Evolutionary conservation across 176 grass and related monocot genomes (phyloP).

Genomic region (Musa beccarii): DNA sequence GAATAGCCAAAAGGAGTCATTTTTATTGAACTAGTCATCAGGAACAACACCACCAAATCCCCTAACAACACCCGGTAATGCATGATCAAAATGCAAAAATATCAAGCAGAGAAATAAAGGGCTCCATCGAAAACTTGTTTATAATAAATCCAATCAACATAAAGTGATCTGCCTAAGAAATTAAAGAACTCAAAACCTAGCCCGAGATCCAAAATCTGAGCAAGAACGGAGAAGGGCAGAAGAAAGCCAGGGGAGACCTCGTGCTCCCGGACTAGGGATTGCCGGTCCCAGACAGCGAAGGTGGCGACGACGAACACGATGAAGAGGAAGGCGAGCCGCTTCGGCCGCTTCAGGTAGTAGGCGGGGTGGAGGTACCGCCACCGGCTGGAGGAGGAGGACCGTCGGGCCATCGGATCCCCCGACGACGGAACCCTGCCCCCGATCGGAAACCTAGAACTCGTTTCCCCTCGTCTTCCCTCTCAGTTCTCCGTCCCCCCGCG

Average conservation of each 20-base stretch:
- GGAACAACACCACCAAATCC: neutral
- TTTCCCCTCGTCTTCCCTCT: too few species aligned
- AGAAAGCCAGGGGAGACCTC: conserved; percentile 34
- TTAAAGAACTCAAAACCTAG: neutral
- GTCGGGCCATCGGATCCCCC: conserved; percentile 16
- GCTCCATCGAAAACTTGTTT: too few species aligned
- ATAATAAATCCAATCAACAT: too few species aligned
- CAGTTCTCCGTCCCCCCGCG: neutral
- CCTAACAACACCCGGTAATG: neutral
- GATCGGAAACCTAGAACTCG: neutral
- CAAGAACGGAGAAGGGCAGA: neutral
- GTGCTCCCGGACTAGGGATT: conserved; percentile 70
- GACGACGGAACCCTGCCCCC: conserved; percentile 35
- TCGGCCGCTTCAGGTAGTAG: conserved; percentile 94
- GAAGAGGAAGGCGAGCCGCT: conserved; percentile 82
- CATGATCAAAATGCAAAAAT: too few species aligned
- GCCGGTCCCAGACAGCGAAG: conserved; percentile 95
- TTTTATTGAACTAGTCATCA: neutral
- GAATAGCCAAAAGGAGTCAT: neutral
- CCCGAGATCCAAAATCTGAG: neutral
- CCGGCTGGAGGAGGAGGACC: conserved; percentile 45
- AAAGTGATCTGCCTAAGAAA: neutral
- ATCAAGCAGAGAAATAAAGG: too few species aligned
- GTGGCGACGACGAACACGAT: conserved; percentile 70
- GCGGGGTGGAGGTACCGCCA: conserved; percentile 87